Percentiles rank a stretch among this genome's conserved stretches.
phyloP scores from a whole-genome alignment of 176 grass and related monocot species.

The Ampelocalamus luodianensis region DNA sequence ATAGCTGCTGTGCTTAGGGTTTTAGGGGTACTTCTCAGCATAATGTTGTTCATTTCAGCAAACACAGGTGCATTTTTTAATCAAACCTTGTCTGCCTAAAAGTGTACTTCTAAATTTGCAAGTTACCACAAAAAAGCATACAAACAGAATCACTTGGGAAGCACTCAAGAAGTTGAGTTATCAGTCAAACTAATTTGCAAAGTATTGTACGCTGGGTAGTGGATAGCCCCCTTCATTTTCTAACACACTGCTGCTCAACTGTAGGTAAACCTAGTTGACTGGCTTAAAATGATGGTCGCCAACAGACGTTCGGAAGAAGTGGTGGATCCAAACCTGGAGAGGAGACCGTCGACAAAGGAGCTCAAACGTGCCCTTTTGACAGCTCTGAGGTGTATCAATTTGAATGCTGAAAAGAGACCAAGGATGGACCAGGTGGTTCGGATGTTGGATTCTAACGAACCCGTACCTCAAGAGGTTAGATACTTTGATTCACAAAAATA shows the following conservation, averaged over 20 bases:
- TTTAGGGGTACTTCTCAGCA: not conserved
- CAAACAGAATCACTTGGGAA: not conserved
- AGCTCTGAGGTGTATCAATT: constrained; percentile 88
- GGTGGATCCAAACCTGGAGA: constrained; percentile 86
- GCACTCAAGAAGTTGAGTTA: not conserved
- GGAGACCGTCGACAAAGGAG: constrained; percentile 81
- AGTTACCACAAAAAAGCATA: not conserved
- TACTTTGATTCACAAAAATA: constrained; percentile 4
- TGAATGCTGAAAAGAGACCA: constrained; percentile 90
- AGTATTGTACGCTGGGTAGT: not conserved
- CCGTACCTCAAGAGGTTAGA: constrained; percentile 74
- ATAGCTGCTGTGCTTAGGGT: not conserved
- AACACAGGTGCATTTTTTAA: not conserved
- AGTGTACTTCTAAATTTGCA: not conserved
- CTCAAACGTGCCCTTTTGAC: constrained; percentile 91
- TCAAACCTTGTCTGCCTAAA: not conserved
- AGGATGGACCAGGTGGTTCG: constrained; percentile 95
- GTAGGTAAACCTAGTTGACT: constrained; percentile 98
- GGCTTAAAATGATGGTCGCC: constrained; percentile 99
- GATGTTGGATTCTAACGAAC: constrained; percentile 83
- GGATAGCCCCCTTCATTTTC: not conserved
- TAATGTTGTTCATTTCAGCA: not conserved
- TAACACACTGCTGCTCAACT: constrained; percentile 27
- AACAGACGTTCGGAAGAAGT: constrained; percentile 86
- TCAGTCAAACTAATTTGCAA: not conserved